Evolutionary conservation across 2,329 filamentous ascomycete genomes (phyloP).

Genomic region (Paecilomyces dactylethromorphus): DNA sequence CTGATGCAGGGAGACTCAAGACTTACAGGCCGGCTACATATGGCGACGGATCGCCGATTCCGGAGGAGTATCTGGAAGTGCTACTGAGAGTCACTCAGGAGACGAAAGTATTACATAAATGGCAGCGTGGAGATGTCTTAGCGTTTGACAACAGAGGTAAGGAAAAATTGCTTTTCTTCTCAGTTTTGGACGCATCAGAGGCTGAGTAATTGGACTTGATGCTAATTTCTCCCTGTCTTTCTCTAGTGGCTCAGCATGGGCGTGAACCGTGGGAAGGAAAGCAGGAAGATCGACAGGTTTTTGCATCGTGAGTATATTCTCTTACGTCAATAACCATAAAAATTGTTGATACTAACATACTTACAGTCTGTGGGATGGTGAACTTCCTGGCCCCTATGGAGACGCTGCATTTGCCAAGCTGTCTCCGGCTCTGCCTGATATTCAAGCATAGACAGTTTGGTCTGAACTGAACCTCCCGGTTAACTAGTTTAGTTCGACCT

Average conservation of each 20-base stretch:
- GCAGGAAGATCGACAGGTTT: slow-evolving; percentile 39
- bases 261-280: slow-evolving; percentile 44
- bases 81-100: slow-evolving; percentile 43
- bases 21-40: slow-evolving; percentile 36
- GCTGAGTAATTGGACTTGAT: no score
- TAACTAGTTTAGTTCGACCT: no score
- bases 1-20: slow-evolving; percentile 6
- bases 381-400: no score
- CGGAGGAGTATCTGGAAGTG: slow-evolving; percentile 38
- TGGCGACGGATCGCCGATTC: slow-evolving; percentile 43
- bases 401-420: no score
- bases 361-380: no score
- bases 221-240: slow-evolving; percentile 11
- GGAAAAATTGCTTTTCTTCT: no score
- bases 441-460: no score
- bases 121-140: slow-evolving; percentile 43
- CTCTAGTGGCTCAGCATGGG: slow-evolving; percentile 40
- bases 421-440: no score
- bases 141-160: slow-evolving; percentile 39
- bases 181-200: no score
- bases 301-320: slow-evolving; percentile 26
- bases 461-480: no score
- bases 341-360: no score
- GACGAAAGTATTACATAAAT: slow-evolving; percentile 43
- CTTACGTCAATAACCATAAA: no score